Conservation (phyloP, 140 eudicot species). For the Stevia rebaudiana region DNA sequence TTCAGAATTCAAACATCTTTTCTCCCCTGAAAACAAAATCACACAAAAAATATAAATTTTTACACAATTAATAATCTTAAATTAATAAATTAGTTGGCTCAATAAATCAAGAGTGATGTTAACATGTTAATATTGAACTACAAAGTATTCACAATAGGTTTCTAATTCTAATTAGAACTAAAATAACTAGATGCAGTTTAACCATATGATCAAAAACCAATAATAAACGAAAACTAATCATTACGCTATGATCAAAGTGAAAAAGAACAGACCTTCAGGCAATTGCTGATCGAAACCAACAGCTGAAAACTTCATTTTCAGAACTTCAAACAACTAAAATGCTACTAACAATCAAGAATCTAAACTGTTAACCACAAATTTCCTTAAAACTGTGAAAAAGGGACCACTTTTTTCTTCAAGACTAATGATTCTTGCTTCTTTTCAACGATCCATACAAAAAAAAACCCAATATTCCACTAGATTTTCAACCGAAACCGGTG, state of each 20-base stretch:
- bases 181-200: neutral
- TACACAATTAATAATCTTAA: neutral
- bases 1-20: slow-evolving; percentile 86
- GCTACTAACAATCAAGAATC: slow-evolving; percentile 33
- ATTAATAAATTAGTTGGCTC: neutral
- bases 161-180: neutral
- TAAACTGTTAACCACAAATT: slow-evolving; percentile 25
- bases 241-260: neutral
- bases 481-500: slow-evolving; percentile 52
- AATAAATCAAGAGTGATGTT: neutral
- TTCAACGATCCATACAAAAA: slow-evolving; percentile 32
- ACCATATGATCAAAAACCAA: slow-evolving; percentile 10
- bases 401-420: slow-evolving; percentile 36
- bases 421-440: slow-evolving; percentile 27
- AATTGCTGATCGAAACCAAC: slow-evolving; percentile 47
- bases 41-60: neutral
- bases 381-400: slow-evolving; percentile 21
- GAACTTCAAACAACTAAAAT: slow-evolving; percentile 25
- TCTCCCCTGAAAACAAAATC: slow-evolving; percentile 48
- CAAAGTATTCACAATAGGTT: neutral
- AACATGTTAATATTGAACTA: neutral
- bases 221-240: slow-evolving; percentile 7
- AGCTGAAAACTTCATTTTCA: slow-evolving; percentile 46
- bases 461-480: slow-evolving; percentile 20
- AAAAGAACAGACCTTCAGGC: slow-evolving; percentile 44